A percentile compares a stretch with the other conserved stretches of the same genome.
Evolutionary conservation across 208 protist species (phyloP).

Genomic region (Acanthamoeba healyi): DNA sequence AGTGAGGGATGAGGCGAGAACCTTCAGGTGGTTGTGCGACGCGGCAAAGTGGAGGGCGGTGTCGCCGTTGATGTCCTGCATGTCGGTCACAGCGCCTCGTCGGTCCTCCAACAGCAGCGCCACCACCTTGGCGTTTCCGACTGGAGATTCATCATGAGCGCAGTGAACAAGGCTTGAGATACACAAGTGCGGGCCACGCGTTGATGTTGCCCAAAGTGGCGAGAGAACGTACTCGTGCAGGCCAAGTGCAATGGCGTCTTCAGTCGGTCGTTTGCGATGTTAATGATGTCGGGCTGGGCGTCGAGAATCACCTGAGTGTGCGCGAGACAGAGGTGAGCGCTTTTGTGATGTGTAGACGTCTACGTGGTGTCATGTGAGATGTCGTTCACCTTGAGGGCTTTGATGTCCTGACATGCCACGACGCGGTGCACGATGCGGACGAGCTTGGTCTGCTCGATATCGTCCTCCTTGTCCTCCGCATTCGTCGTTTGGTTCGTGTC

Average conservation of each 20-base stretch:
- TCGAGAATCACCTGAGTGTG: conserved; percentile 32
- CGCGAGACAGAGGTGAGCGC: not conserved
- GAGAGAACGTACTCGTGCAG: not conserved
- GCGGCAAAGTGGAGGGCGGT: conserved; percentile 71
- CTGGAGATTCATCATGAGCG: not conserved
- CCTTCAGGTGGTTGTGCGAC: conserved; percentile 69
- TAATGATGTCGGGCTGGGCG: conserved; percentile 56
- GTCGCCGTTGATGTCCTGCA: conserved; percentile 53
- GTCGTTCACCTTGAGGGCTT: conserved; percentile 8
- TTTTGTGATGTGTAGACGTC: not conserved
- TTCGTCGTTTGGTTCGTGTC: not conserved
- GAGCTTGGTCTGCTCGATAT: conserved; percentile 51
- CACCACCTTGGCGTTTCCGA: conserved; percentile 29
- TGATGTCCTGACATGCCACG: conserved; percentile 45
- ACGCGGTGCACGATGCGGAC: conserved; percentile 49
- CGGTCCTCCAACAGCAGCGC: conserved; percentile 37
- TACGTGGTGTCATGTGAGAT: not conserved
- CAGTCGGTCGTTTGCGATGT: not conserved
- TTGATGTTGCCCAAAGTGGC: not conserved
- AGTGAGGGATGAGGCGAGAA: not conserved
- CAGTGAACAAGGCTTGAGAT: not conserved
- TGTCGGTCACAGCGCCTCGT: not conserved
- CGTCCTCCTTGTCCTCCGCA: not conserved
- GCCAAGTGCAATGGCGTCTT: conserved; percentile 63
- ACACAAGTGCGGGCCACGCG: not conserved